These are phyloP conservation scores for Rhizopus microsporus DNA, from an alignment of 371 early-diverging fungal species.

Conservation along the genomic window DNA sequence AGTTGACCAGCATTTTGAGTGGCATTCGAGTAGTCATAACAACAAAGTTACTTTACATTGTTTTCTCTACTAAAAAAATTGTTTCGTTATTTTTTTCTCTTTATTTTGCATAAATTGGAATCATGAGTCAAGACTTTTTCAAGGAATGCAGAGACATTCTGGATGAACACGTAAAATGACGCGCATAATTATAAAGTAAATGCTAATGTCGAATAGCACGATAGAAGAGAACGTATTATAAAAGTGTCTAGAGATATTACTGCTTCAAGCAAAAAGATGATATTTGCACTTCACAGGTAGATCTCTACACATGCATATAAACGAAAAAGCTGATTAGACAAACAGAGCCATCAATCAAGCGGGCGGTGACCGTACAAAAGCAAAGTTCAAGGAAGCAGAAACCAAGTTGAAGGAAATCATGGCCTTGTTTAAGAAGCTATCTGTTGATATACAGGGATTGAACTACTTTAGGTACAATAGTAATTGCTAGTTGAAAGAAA, in stretches of 20 bases:
- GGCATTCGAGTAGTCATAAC: no score
- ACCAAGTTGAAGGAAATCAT: slow-evolving; percentile 52
- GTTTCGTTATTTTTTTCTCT: no score
- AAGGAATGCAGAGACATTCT: slow-evolving; percentile 25
- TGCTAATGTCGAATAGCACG: slow-evolving; percentile 36
- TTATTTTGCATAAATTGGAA: slow-evolving; percentile 14
- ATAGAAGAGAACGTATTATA: slow-evolving; percentile 60
- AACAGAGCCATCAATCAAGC: slow-evolving; percentile 4
- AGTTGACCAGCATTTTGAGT: no score
- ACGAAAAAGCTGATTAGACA: neutral
- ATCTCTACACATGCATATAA: neutral
- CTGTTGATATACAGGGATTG: slow-evolving; percentile 52
- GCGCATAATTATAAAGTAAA: neutral
- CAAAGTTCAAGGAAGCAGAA: slow-evolving; percentile 40
- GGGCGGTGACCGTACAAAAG: neutral
- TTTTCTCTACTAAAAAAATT: no score
- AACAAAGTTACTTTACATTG: no score
- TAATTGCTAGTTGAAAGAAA: neutral
- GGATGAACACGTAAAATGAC: slow-evolving; percentile 33
- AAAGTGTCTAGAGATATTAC: slow-evolving; percentile 71
- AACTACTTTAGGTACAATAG: slow-evolving; percentile 44
- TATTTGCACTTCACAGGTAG: slow-evolving; percentile 66
- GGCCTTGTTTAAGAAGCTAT: slow-evolving; percentile 45
- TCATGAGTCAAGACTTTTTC: slow-evolving; percentile 23
- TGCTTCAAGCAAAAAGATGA: slow-evolving; percentile 61